Evolutionary conservation across 1,284 basidiomycete genomes (phyloP).

Genomic region (Boletellus sp.): DNA sequence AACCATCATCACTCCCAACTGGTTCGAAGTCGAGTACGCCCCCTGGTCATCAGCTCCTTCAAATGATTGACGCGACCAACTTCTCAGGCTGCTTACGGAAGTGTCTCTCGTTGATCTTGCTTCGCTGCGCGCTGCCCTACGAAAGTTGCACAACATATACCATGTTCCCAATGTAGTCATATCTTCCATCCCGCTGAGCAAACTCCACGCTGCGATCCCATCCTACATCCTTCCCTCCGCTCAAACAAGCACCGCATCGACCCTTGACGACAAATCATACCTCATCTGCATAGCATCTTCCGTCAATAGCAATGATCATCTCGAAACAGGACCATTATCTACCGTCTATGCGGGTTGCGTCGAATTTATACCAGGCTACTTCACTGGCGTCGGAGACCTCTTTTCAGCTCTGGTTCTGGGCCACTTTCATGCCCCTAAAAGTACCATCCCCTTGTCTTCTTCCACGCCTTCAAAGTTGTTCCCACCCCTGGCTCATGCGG

Average conservation of each 20-base stretch:
- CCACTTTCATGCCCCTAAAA: slow-evolving; percentile 53
- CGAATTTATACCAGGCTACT: slow-evolving; percentile 86
- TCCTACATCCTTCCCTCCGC: slow-evolving; percentile 34
- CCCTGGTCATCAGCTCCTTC: neutral
- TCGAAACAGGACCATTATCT: slow-evolving; percentile 27
- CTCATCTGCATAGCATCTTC: slow-evolving; percentile 81
- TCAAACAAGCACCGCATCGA: slow-evolving; percentile 3
- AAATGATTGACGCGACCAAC: slow-evolving; percentile 9
- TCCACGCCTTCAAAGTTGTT: slow-evolving; percentile 1
- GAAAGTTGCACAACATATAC: slow-evolving; percentile 71
- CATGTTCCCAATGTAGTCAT: slow-evolving; percentile 86
- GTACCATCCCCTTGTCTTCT: slow-evolving; percentile 20
- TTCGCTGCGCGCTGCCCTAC: slow-evolving; percentile 69
- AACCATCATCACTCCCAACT: slow-evolving; percentile 95
- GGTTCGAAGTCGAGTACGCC: slow-evolving; percentile 94
- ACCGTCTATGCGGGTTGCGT: slow-evolving; percentile 69
- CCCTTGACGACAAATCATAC: slow-evolving; percentile 38
- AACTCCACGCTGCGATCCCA: slow-evolving; percentile 53
- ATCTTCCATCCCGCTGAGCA: slow-evolving; percentile 78
- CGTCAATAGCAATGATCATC: slow-evolving; percentile 15
- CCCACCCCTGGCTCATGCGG: slow-evolving; percentile 42
- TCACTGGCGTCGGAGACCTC: slow-evolving; percentile 94
- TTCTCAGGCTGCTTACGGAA: slow-evolving; percentile 67
- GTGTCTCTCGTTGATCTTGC: slow-evolving; percentile 60
- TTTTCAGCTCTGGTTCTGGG: slow-evolving; percentile 93